Evolutionary conservation across 73 alveolate genomes (phyloP), one percentile per base, ranked within the genome.

Genomic region (Loxodes magnus): DNA sequence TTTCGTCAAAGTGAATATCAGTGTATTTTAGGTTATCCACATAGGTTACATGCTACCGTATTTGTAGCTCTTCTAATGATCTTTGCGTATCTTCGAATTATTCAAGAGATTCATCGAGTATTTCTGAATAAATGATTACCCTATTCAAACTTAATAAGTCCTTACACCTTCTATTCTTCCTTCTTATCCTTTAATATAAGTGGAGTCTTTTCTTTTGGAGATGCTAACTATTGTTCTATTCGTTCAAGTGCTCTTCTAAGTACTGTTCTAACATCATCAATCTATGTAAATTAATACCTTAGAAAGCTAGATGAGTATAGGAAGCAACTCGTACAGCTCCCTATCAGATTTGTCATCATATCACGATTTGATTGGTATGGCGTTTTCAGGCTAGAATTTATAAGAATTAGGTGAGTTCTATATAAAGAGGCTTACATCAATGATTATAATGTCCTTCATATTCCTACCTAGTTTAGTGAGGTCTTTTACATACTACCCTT

Each of bases 391-490:
- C 52, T 80, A 37, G 28, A 86, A 63, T 44, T 74, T 34, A 56
- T 75, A 82, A 5, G 97, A 79, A 39, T 73, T 75, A 52, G 79
- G 78, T 10, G 93, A 79, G 63, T 80, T 80, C n/a, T n/a, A n/a
- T n/a, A n/a, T n/a, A n/a, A n/a, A n/a, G n/a, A n/a, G n/a, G n/a
- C n/a, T 31, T 31, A 31, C 41, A 64, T 77, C 90, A 20, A 77
- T 44, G 1, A 77, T 71, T 7, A 77, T 21, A 4, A 67, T 51
- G 12, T 71, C 74, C 15, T 35, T 54, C 36, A 63, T 34, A 19
- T 72, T 70, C 35, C 75, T 51, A 42, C 90, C 90, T 4, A 77
- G 55, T 14, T 51, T 30, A 6, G 36, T 29, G 16, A 77, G 26
- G 51, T 77, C 81, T 41, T 77, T 77, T 0, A 74, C 65, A 39